Conservation (phyloP, 2,329 filamentous ascomycete genomes). For the Lachnellula occidentalis region DNA sequence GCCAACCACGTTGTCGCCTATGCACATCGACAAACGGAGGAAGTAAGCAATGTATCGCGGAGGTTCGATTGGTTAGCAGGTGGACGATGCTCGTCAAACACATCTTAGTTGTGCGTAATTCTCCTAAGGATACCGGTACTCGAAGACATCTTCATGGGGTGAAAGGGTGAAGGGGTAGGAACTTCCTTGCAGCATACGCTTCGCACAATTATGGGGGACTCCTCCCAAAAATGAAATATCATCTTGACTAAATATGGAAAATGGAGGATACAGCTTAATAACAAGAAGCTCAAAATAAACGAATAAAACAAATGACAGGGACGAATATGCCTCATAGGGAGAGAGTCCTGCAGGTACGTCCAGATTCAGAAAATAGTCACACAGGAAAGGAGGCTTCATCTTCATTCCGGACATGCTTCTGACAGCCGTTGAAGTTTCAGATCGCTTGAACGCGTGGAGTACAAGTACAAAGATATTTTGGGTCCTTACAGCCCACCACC, state of each 20-base stretch:
- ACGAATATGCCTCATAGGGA: neutral
- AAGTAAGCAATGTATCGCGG: constrained; percentile 8
- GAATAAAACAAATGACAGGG: neutral
- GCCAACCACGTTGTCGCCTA: constrained; percentile 29
- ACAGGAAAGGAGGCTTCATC: constrained; percentile 1
- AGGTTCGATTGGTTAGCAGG: constrained; percentile 16
- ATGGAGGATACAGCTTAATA: neutral
- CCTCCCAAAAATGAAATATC: no score
- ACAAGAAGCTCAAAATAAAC: neutral
- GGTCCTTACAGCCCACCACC: constrained; percentile 5
- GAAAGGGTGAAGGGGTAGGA: neutral
- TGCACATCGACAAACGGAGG: constrained; percentile 26
- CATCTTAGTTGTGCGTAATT: constrained; percentile 11
- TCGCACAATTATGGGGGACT: no score
- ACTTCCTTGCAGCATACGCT: neutral
- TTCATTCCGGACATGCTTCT: constrained; percentile 9
- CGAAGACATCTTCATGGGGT: constrained; percentile 17
- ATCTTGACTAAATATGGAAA: neutral
- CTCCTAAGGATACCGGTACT: constrained; percentile 17
- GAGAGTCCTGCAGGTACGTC: constrained; percentile 7
- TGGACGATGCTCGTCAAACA: constrained; percentile 16
- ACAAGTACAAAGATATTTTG: constrained; percentile 16
- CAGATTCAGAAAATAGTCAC: constrained; percentile 6
- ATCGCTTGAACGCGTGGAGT: constrained; percentile 27
- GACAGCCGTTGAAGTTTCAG: constrained; percentile 28